These are phyloP conservation scores for Spatholobus suberectus DNA, from an alignment of 306 rosid genomes.

Conservation along the genomic window DNA sequence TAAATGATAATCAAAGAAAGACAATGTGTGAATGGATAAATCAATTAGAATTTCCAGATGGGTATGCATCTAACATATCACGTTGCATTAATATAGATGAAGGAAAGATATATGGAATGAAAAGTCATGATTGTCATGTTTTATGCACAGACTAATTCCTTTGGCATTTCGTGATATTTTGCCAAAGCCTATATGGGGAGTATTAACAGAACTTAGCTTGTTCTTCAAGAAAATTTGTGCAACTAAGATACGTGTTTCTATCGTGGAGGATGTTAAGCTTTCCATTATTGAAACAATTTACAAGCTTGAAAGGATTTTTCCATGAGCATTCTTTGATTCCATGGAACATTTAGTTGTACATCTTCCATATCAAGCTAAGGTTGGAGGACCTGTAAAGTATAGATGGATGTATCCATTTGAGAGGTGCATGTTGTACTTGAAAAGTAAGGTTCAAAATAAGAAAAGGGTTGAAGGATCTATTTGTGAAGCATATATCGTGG, in stretches of 20 bases:
- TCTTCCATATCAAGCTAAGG: too few relatives aligned
- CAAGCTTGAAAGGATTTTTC: too few relatives aligned
- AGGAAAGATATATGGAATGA: not conserved
- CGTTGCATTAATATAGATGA: not conserved
- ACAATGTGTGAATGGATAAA: too few relatives aligned
- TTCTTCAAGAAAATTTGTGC: not conserved
- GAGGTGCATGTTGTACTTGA: too few relatives aligned
- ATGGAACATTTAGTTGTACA: too few relatives aligned
- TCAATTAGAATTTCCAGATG: too few relatives aligned
- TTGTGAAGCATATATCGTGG: not conserved
- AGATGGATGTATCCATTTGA: too few relatives aligned
- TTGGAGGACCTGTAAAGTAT: too few relatives aligned
- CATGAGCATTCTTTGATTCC: too few relatives aligned
- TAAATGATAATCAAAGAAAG: not conserved
- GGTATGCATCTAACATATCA: not conserved
- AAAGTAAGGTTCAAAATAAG: not conserved
- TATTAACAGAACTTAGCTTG: not conserved
- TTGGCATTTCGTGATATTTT: not conserved
- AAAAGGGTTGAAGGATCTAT: not conserved
- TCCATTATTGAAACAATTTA: too few relatives aligned
- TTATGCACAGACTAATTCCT: not conserved
- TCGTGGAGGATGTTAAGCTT: too few relatives aligned
- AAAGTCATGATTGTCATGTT: not conserved
- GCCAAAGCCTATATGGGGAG: not conserved
- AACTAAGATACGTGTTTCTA: not conserved